Base-by-base conservation (phyloP, 2,329 filamentous ascomycete genomes). In the Fusarium torulosum region DNA sequence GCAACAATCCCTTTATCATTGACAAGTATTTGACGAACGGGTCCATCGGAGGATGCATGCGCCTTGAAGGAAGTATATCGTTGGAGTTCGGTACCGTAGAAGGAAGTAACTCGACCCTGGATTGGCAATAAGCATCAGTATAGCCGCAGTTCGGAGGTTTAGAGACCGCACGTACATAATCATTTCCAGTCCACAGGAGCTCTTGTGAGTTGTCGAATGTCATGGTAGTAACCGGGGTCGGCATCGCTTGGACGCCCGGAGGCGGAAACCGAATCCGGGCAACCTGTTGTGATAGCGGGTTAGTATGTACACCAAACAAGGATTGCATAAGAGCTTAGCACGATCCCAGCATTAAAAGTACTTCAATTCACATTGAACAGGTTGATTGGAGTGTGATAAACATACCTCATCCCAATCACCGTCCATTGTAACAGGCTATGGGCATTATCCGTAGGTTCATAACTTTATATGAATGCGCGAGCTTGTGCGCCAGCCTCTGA, bases 201-300 rank as follows among this genome's bases (percentile, higher is more conserved):
- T 99, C 96, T 78, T 97, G 91, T 38, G 86, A 85, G 58, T 91
- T 91, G 78, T 99, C 96, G 79, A 99, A 99, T 46, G 91, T 91
- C 78, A 97, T 87, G 4, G 93, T 90, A 43, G 91, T 90, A 70
- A 93, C 88, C 58, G 88, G 88, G 21, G 91, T 91, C 42, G 90
- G 86, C 74, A 91, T 82, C 69, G 86, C 86, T 81, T 91, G 89
- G 74, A 88, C 84, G 76, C 88, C 90, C 74, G 91, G 89, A 74
- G 92, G 89, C 78, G 93, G 92, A 80, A 96, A 88, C 77, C 89
- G 86, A 80, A 96, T 89, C 79, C 93, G 91, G 79, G 89, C 88
- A 79, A 97, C 88, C 91, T 97, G 59, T 37, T 37, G 21, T 19
- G 46, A 23, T 29, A 51, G 17, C 67, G 27, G 25, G 37, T 62